Evolutionary conservation across 345 rosid species (phyloP).

Genomic region (Eutrema japonicum): DNA sequence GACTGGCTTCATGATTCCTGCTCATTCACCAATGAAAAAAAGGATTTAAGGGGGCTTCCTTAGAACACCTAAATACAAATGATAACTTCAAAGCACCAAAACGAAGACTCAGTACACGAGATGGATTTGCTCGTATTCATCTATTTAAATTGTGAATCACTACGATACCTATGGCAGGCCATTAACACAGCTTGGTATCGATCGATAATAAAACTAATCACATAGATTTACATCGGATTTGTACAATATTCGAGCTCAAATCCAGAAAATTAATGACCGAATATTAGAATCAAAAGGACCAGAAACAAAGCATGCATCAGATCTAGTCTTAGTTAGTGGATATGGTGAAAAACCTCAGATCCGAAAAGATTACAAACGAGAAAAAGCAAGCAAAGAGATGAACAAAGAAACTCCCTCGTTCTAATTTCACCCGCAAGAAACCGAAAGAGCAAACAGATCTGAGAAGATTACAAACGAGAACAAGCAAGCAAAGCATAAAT

Average conservation of each 20-base stretch:
- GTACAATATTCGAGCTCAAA: background rate
- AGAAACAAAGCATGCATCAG: background rate
- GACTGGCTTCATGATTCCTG: conserved; percentile 74
- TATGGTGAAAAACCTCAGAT: conserved; percentile 13
- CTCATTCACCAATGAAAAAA: background rate
- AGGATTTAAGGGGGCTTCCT: background rate
- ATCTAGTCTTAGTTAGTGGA: background rate
- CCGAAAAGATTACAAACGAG: conserved; percentile 14
- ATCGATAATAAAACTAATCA: background rate
- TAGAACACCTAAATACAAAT: background rate
- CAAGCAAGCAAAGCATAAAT: background rate
- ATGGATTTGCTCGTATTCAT: background rate
- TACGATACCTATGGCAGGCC: background rate
- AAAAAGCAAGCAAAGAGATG: background rate
- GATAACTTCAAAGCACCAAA: conserved; percentile 5
- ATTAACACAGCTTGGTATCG: background rate
- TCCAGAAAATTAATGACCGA: background rate
- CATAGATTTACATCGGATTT: background rate
- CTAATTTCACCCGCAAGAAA: background rate
- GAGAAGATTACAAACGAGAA: conserved; percentile 2
- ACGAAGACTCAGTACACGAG: background rate
- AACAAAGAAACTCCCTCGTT: background rate
- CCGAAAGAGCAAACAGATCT: conserved; percentile 19
- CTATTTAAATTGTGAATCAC: background rate
- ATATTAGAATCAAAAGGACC: background rate